phyloP scores from a whole-genome alignment of 208 protist genomes.

The Acanthamoeba healyi region DNA sequence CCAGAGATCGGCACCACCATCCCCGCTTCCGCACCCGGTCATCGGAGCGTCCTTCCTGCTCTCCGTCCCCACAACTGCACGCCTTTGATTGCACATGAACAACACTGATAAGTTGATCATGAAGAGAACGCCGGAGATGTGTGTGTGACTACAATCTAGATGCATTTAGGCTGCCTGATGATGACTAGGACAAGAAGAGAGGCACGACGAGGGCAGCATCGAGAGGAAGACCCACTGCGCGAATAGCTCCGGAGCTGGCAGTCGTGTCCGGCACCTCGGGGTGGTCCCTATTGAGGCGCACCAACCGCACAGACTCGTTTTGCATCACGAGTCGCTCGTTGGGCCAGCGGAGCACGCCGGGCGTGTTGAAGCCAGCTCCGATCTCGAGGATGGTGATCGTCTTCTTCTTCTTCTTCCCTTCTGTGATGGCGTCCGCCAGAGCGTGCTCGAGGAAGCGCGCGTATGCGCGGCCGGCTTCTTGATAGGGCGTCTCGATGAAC shows the following conservation, averaged over 20 bases:
- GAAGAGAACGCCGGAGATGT: no score
- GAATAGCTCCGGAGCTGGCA: neutral
- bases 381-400: slow-evolving; percentile 9
- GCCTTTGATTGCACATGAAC: no score
- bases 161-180: no score
- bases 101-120: no score
- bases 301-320: neutral
- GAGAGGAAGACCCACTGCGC: neutral
- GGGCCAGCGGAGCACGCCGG: slow-evolving; percentile 1
- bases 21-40: neutral
- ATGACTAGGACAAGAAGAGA: neutral
- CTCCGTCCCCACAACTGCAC: neutral
- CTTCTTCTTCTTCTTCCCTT: neutral
- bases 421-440: neutral
- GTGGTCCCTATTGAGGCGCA: slow-evolving; percentile 1
- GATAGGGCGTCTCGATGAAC: slow-evolving; percentile 7
- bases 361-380: slow-evolving; percentile 8
- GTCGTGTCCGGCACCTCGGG: neutral
- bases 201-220: neutral
- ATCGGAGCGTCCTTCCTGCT: neutral
- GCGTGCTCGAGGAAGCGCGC: neutral
- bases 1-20: neutral
- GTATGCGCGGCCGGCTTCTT: neutral
- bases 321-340: neutral
- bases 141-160: no score